A percentile compares a stretch with the other conserved stretches of the same genome.
Evolutionary conservation across 306 rosid genomes (phyloP).

Genomic region (Abrus pulchellus): DNA sequence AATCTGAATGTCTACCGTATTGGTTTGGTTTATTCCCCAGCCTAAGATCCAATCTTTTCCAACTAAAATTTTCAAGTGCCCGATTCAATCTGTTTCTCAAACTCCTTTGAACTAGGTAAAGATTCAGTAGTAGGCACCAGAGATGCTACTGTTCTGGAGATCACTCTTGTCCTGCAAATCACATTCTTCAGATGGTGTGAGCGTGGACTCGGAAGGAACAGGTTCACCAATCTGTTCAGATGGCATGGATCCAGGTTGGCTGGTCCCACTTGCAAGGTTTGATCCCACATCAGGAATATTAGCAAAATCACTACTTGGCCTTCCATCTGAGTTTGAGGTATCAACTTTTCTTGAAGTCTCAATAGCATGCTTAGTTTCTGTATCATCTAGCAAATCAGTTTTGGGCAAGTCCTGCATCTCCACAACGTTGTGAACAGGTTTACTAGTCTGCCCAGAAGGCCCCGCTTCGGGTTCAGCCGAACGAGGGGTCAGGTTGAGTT

Average conservation of each 20-base stretch:
- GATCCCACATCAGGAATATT: slow-evolving; percentile 19
- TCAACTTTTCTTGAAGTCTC: slow-evolving; percentile 37
- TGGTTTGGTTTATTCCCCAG: slow-evolving; percentile 43
- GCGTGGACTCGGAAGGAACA: slow-evolving; percentile 24
- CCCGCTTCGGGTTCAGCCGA: slow-evolving; percentile 51
- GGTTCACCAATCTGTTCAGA: slow-evolving; percentile 36
- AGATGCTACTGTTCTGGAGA: slow-evolving; percentile 41
- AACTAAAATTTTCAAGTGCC: slow-evolving; percentile 21
- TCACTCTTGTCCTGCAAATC: slow-evolving; percentile 41
- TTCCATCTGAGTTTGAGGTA: slow-evolving; percentile 22
- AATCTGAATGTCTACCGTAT: slow-evolving; percentile 18
- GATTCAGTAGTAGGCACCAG: slow-evolving; percentile 50
- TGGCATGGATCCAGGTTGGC: slow-evolving; percentile 40
- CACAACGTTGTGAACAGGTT: slow-evolving; percentile 38
- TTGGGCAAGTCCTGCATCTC: slow-evolving; percentile 47
- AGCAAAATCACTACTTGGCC: slow-evolving; percentile 11
- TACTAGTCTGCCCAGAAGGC: slow-evolving; percentile 37
- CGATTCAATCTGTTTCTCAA: slow-evolving; percentile 32
- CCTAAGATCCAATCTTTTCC: slow-evolving; percentile 25
- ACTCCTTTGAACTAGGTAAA: slow-evolving; percentile 33
- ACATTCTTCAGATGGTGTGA: slow-evolving; percentile 39
- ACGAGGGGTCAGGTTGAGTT: slow-evolving; percentile 51
- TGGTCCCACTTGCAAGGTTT: slow-evolving; percentile 2
- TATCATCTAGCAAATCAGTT: slow-evolving; percentile 36
- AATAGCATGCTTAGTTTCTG: slow-evolving; percentile 21